Percentiles rank a stretch among this genome's conserved stretches.
Evolutionary conservation across 805 yeast species (phyloP).

Genomic region (Pichia thaimueangensis): DNA sequence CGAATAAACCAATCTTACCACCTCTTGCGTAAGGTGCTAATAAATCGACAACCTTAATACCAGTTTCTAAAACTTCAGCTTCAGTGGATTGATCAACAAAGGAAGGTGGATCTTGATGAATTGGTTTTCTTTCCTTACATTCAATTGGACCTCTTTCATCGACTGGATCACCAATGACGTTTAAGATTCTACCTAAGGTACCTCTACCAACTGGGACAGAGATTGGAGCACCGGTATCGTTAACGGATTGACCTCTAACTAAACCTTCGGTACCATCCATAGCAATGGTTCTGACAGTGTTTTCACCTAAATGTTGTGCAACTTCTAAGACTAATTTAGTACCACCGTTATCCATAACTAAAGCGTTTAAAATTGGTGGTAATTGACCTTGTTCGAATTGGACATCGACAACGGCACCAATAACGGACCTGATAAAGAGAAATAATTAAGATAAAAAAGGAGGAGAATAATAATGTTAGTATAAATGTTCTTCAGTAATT

Average conservation of each 20-base stretch:
- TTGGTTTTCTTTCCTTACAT: constrained; percentile 89
- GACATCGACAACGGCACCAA: constrained; percentile 99
- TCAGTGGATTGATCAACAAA: constrained; percentile 96
- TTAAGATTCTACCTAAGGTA: constrained; percentile 96
- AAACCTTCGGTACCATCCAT: constrained; percentile 99
- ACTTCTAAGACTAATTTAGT: constrained; percentile 85
- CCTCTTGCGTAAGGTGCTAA: constrained; percentile 99
- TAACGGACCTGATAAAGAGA: constrained; percentile 64
- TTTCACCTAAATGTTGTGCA: constrained; percentile 99
- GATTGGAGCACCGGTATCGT: constrained; percentile 97
- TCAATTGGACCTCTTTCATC: constrained; percentile 99
- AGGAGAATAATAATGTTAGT: constrained; percentile 17
- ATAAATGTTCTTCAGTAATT: constrained; percentile 3
- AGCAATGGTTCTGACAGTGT: constrained; percentile 99
- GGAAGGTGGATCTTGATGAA: constrained; percentile 96
- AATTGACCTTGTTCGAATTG: constrained; percentile 96
- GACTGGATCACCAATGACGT: constrained; percentile 98
- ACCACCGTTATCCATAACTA: constrained; percentile 75
- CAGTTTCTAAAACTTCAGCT: constrained; percentile 98
- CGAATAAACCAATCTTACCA: constrained; percentile 99
- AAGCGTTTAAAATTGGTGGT: constrained; percentile 96
- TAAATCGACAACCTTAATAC: constrained; percentile 99
- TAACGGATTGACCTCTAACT: constrained; percentile 89
- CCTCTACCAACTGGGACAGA: constrained; percentile 99
- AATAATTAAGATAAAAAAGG: neutral